Evolutionary conservation across 257 asterid genomes (phyloP).

Genomic region (Nyctanthes arbortristis): DNA sequence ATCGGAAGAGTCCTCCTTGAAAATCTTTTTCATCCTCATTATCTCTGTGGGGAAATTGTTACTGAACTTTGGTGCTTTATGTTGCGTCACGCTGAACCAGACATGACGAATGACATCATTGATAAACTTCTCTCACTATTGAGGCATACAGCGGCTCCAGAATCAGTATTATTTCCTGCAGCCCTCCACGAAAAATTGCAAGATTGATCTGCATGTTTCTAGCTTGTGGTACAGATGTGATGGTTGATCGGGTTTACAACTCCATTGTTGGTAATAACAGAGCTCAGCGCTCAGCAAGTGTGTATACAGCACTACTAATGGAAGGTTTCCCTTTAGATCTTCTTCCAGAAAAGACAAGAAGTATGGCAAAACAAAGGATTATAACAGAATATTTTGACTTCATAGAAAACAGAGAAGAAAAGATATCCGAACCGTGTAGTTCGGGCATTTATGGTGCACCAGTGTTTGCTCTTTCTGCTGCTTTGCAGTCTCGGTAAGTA

Average conservation of each 20-base stretch:
- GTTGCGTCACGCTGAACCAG: constrained; percentile 71
- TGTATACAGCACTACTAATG: constrained; percentile 66
- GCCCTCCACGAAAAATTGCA: constrained; percentile 68
- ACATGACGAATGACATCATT: constrained; percentile 44
- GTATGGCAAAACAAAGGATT: constrained; percentile 60
- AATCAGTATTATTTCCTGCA: constrained; percentile 51
- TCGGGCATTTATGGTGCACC: constrained; percentile 70
- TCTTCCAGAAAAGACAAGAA: constrained; percentile 67
- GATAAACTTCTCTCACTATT: constrained; percentile 65
- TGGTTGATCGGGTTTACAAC: constrained; percentile 63
- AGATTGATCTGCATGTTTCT: constrained; percentile 62
- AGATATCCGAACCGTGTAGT: constrained; percentile 33
- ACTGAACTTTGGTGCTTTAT: constrained; percentile 88
- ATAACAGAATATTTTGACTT: constrained; percentile 71
- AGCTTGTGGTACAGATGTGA: constrained; percentile 53
- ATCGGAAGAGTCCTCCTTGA: constrained; percentile 67
- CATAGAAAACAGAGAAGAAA: constrained; percentile 53
- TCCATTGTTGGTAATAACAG: constrained; percentile 44
- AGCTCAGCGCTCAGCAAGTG: constrained; percentile 40
- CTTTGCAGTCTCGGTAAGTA: constrained; percentile 80
- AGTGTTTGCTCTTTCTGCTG: constrained; percentile 74
- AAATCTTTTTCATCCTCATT: constrained; percentile 87
- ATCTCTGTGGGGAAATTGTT: constrained; percentile 75
- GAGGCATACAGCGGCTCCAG: constrained; percentile 45
- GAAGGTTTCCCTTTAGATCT: constrained; percentile 84